phyloP scores from a whole-genome alignment of 345 rosid species.

The Gossypium sturtianum region DNA sequence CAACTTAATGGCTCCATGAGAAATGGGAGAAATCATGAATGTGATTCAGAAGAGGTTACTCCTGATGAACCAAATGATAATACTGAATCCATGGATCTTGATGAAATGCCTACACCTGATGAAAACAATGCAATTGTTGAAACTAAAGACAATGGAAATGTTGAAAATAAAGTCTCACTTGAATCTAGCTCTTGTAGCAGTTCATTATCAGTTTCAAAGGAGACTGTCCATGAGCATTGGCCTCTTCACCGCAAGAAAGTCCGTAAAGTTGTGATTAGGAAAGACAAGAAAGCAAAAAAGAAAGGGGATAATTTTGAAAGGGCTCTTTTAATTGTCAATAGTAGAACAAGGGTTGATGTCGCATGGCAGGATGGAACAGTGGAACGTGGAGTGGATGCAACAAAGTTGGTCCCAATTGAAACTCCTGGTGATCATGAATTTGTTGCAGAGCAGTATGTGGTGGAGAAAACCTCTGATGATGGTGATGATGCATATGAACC shows the following conservation, averaged over 20 bases:
- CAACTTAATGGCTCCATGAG: constrained; percentile 41
- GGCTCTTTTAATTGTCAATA: constrained; percentile 67
- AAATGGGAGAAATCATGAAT: constrained; percentile 26
- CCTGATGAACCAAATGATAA: constrained; percentile 43
- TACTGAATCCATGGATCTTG: constrained; percentile 33
- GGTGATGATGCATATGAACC: constrained; percentile 54
- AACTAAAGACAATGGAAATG: constrained; percentile 21
- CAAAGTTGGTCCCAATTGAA: constrained; percentile 74
- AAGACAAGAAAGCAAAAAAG: constrained; percentile 71
- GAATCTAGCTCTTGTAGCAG: constrained; percentile 48
- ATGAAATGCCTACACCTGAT: constrained; percentile 29
- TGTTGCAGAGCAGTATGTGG: constrained; percentile 30
- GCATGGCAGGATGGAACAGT: constrained; percentile 86
- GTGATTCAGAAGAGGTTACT: constrained; percentile 39
- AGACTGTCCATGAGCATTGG: constrained; percentile 69
- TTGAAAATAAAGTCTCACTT: constrained; percentile 24
- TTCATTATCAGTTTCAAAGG: constrained; percentile 55
- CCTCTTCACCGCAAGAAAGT: constrained; percentile 88
- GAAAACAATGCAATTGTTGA: constrained; percentile 27
- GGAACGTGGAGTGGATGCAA: constrained; percentile 49
- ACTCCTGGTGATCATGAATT: constrained; percentile 99
- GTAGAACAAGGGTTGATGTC: constrained; percentile 69
- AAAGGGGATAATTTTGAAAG: constrained; percentile 87
- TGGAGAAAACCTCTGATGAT: constrained; percentile 66
- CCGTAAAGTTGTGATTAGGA: constrained; percentile 73